Evolutionary conservation across 352 stramenopile genomes (phyloP).

Genomic region (Phytopythium ostracodes): DNA sequence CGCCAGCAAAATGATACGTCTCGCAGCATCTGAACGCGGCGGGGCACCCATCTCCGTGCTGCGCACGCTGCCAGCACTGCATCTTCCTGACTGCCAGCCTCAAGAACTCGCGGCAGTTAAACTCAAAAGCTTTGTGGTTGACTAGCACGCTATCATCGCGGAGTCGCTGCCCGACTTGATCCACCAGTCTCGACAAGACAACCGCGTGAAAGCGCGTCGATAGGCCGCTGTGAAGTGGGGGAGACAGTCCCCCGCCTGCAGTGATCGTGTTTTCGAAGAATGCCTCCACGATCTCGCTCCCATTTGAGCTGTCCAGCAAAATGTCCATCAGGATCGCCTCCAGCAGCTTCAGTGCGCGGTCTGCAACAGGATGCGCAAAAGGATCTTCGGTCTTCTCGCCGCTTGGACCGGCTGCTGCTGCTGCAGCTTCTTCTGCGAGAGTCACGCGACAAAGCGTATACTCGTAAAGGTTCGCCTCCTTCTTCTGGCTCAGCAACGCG

Average conservation of each 20-base stretch:
- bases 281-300: constrained; percentile 38
- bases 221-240: constrained; percentile 41
- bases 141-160: constrained; percentile 34
- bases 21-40: constrained; percentile 42
- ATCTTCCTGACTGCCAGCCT: constrained; percentile 52
- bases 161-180: constrained; percentile 45
- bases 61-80: constrained; percentile 61
- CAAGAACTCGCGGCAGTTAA: constrained; percentile 60
- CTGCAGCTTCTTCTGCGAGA: constrained; percentile 42
- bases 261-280: constrained; percentile 42
- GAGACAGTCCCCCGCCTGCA: constrained; percentile 23
- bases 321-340: constrained; percentile 49
- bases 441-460: constrained; percentile 27
- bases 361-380: constrained; percentile 46
- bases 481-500: constrained; percentile 40
- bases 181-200: constrained; percentile 45
- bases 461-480: constrained; percentile 31
- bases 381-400: constrained; percentile 29
- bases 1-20: constrained; percentile 46
- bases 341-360: constrained; percentile 35
- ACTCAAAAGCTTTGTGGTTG: constrained; percentile 46
- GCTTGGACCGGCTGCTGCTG: constrained; percentile 19
- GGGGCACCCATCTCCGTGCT: constrained; percentile 61
- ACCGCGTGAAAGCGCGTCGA: constrained; percentile 50
- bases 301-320: constrained; percentile 42